Evolutionary conservation across 768 basidiomycete species (phyloP), one percentile per base, ranked within the genome.

Genomic region (Termitomyces sp.): DNA sequence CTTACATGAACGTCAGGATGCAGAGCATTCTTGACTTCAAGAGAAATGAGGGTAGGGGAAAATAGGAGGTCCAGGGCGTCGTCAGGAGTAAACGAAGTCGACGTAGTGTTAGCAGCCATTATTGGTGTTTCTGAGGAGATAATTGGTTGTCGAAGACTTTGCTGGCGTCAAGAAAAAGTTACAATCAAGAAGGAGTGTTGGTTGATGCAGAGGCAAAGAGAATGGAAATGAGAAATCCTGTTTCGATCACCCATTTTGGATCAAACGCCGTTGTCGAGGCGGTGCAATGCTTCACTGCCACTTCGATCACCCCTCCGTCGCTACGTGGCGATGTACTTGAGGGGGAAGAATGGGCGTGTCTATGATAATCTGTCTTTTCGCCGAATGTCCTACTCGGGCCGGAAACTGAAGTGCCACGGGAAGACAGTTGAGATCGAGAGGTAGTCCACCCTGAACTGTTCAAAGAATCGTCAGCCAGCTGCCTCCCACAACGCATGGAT

Each of bases 31-130:
- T 76, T 77, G 61, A 94, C 82, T 33, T 86, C 80, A 0, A 67
- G 59, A 0, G 92, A 85, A 64, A 96, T 88, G 70, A 90, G 77
- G 54, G 81, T 80, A 35, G 84, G 73, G 33, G 87, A 73, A 73
- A 95, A 95, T 62, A 92, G 76, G 52, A 96, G 83, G 66, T 94
- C 87, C 63, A 94, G 86, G 41, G 75, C 62, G 41, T 70, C 71
- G 70, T 92, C 86, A 41, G 85, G 78, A 5, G 84, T 86, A 74
- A 86, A 79, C 16, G 52, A 48, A 35, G 61, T 50, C 35, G 59
- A 59, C 18, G 36, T 60, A 14, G 60, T 49, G 13, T 46, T 52
- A 16, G 60, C 38, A 36, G 62, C 53, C 62, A 63, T 63, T 56
- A 24, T 16, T 30, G 14, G 54, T 40, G 43, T 22, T 50, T 35